A percentile compares a stretch with the other conserved stretches of the same genome.
Evolutionary conservation across 2,329 filamentous ascomycete genomes (phyloP).

Genomic region (Trichoderma atroviride): DNA sequence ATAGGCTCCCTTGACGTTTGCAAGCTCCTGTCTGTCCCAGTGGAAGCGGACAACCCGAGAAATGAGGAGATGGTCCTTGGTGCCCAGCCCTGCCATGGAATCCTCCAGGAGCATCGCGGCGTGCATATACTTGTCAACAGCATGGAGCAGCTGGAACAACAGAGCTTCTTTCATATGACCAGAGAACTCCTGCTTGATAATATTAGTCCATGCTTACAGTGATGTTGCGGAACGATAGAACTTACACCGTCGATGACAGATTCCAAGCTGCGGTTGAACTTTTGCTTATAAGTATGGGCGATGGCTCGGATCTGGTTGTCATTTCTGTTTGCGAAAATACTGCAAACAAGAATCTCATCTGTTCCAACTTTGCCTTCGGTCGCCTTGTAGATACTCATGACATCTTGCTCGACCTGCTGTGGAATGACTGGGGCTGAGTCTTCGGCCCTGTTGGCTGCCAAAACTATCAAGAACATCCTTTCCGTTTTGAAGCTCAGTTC

Average conservation of each 20-base stretch:
- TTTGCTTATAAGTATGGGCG: conserved; percentile 70
- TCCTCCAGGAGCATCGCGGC: conserved; percentile 84
- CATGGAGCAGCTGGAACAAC: conserved; percentile 75
- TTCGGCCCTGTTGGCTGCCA: conserved; percentile 73
- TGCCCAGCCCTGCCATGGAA: conserved; percentile 83
- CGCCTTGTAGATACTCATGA: conserved; percentile 74
- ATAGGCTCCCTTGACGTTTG: conserved; percentile 78
- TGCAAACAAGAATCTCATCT: conserved; percentile 76
- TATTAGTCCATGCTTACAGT: conserved; percentile 1
- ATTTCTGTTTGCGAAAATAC: conserved; percentile 73
- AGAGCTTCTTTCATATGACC: conserved; percentile 91
- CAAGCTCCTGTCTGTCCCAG: conserved; percentile 77
- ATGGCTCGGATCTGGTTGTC: conserved; percentile 86
- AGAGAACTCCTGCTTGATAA: conserved; percentile 66
- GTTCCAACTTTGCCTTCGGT: conserved; percentile 74
- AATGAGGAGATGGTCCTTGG: conserved; percentile 80
- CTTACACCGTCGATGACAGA: conserved; percentile 70
- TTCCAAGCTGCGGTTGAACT: conserved; percentile 71
- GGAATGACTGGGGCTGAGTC: conserved; percentile 75
- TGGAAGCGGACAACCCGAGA: conserved; percentile 78
- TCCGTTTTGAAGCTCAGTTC: conserved; percentile 88
- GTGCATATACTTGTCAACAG: conserved; percentile 78
- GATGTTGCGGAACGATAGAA: background rate
- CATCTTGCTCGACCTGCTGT: conserved; percentile 73
- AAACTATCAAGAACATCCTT: conserved; percentile 79